These are phyloP conservation scores for Blastobotrys malaysiensis DNA, from an alignment of 1,139 yeast genomes.

Conservation along the genomic window DNA sequence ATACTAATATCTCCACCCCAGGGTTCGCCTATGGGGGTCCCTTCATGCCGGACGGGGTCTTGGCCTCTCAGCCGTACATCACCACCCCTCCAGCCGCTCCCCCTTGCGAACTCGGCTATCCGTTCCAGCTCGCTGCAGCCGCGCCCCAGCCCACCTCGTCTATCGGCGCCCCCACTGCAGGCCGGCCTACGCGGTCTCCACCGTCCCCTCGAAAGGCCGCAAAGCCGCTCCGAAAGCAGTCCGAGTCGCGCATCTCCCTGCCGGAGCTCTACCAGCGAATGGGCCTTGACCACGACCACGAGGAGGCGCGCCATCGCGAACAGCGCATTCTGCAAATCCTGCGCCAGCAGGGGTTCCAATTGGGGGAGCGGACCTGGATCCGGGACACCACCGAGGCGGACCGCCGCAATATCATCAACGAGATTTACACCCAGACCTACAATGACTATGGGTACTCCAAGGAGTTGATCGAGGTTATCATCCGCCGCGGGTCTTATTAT, in stretches of 20 bases:
- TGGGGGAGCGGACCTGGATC: constrained; percentile 78
- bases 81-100: neutral
- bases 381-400: constrained; percentile 59
- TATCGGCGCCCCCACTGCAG: neutral
- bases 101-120: neutral
- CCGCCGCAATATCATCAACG: constrained; percentile 46
- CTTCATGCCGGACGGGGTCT: neutral
- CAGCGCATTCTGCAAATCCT: constrained; percentile 53
- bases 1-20: neutral
- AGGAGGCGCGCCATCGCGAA: constrained; percentile 58
- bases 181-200: neutral
- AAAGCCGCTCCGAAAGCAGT: constrained; percentile 32
- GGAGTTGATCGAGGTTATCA: constrained; percentile 57
- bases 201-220: neutral
- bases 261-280: constrained; percentile 50
- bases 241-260: constrained; percentile 55
- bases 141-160: neutral
- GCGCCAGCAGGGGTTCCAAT: constrained; percentile 55
- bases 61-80: neutral
- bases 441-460: constrained; percentile 47
- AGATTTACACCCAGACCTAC: constrained; percentile 44
- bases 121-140: neutral
- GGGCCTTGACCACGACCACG: constrained; percentile 46
- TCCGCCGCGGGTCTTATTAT: constrained; percentile 73
- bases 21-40: neutral